Base-by-base conservation (phyloP, 1,284 basidiomycete species). In the Sporisorium iseilematis-ciliati region DNA sequence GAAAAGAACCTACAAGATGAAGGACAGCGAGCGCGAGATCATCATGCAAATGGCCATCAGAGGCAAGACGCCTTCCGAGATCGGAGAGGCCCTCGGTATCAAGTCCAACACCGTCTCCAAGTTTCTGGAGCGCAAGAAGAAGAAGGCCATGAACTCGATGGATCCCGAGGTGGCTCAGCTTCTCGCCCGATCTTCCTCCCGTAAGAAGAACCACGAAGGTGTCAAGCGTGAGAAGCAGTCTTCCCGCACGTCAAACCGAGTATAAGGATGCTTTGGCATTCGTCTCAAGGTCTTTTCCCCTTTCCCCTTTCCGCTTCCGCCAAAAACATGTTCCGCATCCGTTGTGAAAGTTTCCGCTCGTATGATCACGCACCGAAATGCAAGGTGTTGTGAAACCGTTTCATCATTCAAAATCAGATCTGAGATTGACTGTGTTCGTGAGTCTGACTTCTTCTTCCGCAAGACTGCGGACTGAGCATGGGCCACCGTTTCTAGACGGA, bases 11-110 rank as follows among this genome's bases (percentile, higher is more conserved):
- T 46, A 35, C 16, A 41, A 0, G 12, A 65, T 58, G 3, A 45
- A 54, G 40, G 53, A 64, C 2, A 20, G 21, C 0, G 62, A 70
- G 7, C 57, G 49, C 20, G 49, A 57, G 21, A 49, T 50, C 20
- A 70, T 70, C 50, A 20, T 57, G 10, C 21, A 14, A 16, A 46
- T 70, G 48, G 31, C 31, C 3, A 23, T 38, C 10, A 10, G 7
- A 16, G 67, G 67, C 31, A 61, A 54, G 31, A 6, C 7, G 1
- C 38, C 53, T 11, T 3, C 0, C 2, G 56, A 60, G 18, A 65
- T 70, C 25, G 67, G 57, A 2, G 16, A 29, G 4, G 7, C 25
- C 2, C 54, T 70, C 29, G 62, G 43, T 11, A 26, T 70, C 25
- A 60, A 40, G 21, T 7, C 33, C 8, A 31, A 16, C 8, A 61